Conservation (phyloP, 2,329 filamentous ascomycete genomes). For the Phoma sp. region DNA sequence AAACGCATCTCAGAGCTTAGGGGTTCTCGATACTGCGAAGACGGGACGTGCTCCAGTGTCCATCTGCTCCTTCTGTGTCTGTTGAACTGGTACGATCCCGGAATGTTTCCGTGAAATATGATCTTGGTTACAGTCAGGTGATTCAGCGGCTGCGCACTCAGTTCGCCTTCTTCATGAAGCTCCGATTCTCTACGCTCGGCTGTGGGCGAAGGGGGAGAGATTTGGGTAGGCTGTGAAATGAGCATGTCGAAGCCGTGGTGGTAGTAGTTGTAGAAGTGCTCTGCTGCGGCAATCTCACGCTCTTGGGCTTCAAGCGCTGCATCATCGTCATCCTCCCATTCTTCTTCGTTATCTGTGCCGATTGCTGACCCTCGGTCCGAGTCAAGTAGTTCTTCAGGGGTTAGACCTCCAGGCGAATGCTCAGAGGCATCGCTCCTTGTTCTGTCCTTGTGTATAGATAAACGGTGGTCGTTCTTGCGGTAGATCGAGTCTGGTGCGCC, state of each 20-base stretch:
- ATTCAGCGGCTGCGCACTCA: conserved; percentile 53
- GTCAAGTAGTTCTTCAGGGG: conserved; percentile 38
- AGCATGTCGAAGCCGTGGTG: conserved; percentile 92
- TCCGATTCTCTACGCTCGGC: conserved; percentile 59
- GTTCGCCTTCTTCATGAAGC: conserved; percentile 31
- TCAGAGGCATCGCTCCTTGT: conserved; percentile 46
- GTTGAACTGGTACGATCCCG: conserved; percentile 96
- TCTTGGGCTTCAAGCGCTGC: conserved; percentile 64
- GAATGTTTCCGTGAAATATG: conserved; percentile 92
- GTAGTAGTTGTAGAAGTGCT: conserved; percentile 95
- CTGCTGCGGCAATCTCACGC: conserved; percentile 65
- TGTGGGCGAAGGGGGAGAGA: conserved; percentile 56
- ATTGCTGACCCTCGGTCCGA: conserved; percentile 43
- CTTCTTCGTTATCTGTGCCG: conserved; percentile 50
- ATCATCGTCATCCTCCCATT: conserved; percentile 53
- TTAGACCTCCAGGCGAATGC: conserved; percentile 35
- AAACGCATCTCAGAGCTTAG: conserved; percentile 73
- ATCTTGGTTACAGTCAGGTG: conserved; percentile 86
- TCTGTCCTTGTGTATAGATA: conserved; percentile 74
- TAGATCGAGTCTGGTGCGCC: conserved; percentile 95
- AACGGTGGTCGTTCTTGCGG: conserved; percentile 84
- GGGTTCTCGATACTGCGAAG: conserved; percentile 50
- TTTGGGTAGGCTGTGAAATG: conserved; percentile 73
- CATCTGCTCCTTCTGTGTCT: conserved; percentile 88
- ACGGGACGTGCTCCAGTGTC: conserved; percentile 66